phyloP scores from a whole-genome alignment of 768 basidiomycete genomes.

The Psilocybe tampanensis region DNA sequence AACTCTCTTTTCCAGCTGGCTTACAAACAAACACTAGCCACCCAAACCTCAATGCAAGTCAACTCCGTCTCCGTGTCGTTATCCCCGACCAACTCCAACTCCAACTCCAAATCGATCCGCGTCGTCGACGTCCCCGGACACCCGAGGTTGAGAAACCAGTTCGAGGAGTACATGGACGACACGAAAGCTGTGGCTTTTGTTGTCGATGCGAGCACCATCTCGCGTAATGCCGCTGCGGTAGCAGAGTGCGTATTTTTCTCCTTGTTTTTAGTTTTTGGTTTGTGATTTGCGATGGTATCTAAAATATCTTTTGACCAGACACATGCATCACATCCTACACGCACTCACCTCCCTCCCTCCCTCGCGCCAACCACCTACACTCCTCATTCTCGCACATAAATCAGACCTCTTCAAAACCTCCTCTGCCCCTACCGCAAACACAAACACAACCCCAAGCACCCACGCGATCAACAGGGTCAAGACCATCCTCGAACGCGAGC shows the following conservation, averaged over 20 bases:
- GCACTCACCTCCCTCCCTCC: constrained; percentile 74
- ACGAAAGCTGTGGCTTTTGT: constrained; percentile 76
- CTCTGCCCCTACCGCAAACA: constrained; percentile 36
- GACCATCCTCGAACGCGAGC: constrained; percentile 79
- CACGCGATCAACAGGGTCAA: constrained; percentile 73
- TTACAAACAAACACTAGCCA: constrained; percentile 63
- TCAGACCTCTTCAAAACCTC: constrained; percentile 64
- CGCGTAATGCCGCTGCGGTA: constrained; percentile 71
- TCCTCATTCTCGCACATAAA: constrained; percentile 79
- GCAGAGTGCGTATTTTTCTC: constrained; percentile 66
- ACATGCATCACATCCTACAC: constrained; percentile 73
- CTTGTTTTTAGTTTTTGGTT: neutral
- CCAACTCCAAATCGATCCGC: constrained; percentile 51
- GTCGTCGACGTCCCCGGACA: constrained; percentile 86
- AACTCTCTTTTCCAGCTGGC: constrained; percentile 49
- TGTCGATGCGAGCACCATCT: constrained; percentile 77
- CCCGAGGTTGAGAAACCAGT: constrained; percentile 76
- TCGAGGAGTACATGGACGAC: constrained; percentile 61
- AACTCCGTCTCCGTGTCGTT: constrained; percentile 56
- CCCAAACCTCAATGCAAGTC: constrained; percentile 78
- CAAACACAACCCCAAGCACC: constrained; percentile 34
- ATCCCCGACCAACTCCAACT: no score
- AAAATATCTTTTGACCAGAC: constrained; percentile 40
- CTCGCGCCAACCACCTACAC: constrained; percentile 58
- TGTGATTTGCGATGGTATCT: neutral